These are phyloP conservation scores for Ceratobasidium sp. DNA, from an alignment of 1,284 basidiomycete species.

Conservation along the genomic window DNA sequence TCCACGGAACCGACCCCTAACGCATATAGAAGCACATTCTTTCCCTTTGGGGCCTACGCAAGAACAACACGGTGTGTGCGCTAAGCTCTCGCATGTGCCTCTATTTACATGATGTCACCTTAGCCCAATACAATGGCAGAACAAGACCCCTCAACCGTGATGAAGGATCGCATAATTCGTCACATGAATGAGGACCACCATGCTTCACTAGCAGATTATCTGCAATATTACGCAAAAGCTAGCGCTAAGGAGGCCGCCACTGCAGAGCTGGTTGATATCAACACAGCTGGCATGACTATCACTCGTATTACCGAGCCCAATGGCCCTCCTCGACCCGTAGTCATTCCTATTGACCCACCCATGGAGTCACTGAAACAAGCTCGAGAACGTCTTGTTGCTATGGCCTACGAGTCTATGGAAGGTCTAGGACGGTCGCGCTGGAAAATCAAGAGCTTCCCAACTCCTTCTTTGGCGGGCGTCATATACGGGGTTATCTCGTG, in stretches of 20 bases:
- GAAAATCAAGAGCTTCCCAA: slow-evolving; percentile 27
- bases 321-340: slow-evolving; percentile 18
- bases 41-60: no score
- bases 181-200: slow-evolving; percentile 39
- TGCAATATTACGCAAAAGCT: slow-evolving; percentile 21
- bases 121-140: slow-evolving; percentile 16
- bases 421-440: slow-evolving; percentile 25
- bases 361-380: slow-evolving; percentile 22
- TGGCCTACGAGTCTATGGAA: slow-evolving; percentile 31
- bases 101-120: not conserved
- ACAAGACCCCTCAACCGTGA: not conserved
- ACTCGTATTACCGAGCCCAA: slow-evolving; percentile 21
- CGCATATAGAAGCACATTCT: no score
- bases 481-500: not conserved
- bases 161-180: slow-evolving; percentile 37
- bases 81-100: no score
- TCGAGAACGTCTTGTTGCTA: slow-evolving; percentile 35
- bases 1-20: no score
- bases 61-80: no score
- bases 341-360: slow-evolving; percentile 26
- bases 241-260: slow-evolving; percentile 18
- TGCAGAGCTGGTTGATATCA: slow-evolving; percentile 34
- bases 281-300: slow-evolving; percentile 32
- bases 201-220: slow-evolving; percentile 23
- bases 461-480: not conserved